A percentile compares a stretch with the other conserved stretches of the same genome.
Conservation (phyloP, 2,329 filamentous ascomycete species). For the Spiromastix sp. region DNA sequence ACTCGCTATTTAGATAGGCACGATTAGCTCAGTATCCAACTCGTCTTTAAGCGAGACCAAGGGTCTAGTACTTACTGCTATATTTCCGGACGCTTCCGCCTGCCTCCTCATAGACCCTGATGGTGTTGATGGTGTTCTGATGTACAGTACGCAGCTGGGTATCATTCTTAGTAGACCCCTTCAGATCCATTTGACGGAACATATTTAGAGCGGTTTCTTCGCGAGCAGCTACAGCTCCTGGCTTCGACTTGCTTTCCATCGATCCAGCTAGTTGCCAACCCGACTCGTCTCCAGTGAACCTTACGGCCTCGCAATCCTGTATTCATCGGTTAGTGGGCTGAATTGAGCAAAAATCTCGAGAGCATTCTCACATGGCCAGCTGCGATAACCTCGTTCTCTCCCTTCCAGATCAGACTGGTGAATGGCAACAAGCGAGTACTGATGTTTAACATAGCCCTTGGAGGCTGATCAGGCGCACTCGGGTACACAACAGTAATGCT, state of each 20-base stretch:
- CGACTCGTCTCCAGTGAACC: constrained; percentile 64
- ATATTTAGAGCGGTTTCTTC: constrained; percentile 96
- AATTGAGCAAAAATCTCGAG: constrained; percentile 1
- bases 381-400: constrained; percentile 86
- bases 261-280: constrained; percentile 81
- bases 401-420: constrained; percentile 84
- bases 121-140: constrained; percentile 87
- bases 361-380: constrained; percentile 61
- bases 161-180: constrained; percentile 83
- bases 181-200: constrained; percentile 98
- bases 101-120: constrained; percentile 63
- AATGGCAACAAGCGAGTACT: constrained; percentile 86
- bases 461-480: constrained; percentile 78
- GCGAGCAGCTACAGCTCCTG: constrained; percentile 48
- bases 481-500: constrained; percentile 96
- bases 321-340: not conserved
- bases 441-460: constrained; percentile 79
- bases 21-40: no score
- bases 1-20: constrained; percentile 46
- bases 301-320: constrained; percentile 71
- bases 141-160: constrained; percentile 91
- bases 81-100: constrained; percentile 63
- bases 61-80: constrained; percentile 60
- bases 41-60: not conserved
- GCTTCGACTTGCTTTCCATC: constrained; percentile 61